Conservation (phyloP, 257 asterid genomes). For the Fraxinus pennsylvanica region DNA sequence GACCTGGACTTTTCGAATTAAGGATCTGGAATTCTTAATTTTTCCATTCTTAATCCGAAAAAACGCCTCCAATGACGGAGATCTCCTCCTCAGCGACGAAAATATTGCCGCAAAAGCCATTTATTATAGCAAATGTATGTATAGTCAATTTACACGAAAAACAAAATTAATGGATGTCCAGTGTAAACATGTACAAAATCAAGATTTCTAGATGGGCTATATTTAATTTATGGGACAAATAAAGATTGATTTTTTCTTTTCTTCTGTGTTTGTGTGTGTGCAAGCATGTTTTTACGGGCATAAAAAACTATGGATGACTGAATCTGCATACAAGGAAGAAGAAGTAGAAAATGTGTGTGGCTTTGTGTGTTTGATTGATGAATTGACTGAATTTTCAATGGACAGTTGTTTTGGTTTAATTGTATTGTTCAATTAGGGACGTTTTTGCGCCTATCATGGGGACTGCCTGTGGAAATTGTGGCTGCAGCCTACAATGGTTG, state of each 20-base stretch:
- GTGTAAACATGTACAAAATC: slow-evolving; percentile 12
- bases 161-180: background rate
- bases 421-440: too few species aligned
- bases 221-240: too few species aligned
- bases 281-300: background rate
- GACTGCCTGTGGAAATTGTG: too few species aligned
- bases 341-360: too few species aligned
- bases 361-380: too few species aligned
- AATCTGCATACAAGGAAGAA: slow-evolving; percentile 65
- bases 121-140: background rate
- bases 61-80: slow-evolving; percentile 82
- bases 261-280: background rate
- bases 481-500: too few species aligned
- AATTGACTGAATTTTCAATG: too few species aligned
- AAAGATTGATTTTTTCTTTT: background rate
- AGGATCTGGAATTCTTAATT: too few species aligned
- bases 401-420: too few species aligned
- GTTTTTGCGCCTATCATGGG: too few species aligned
- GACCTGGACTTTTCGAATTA: too few species aligned
- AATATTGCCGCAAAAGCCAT: slow-evolving; percentile 91
- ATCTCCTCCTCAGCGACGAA: slow-evolving; percentile 82
- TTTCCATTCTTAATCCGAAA: too few species aligned
- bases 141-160: background rate
- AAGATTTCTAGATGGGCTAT: background rate
- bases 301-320: slow-evolving; percentile 19